phyloP scores from a whole-genome alignment of 2,329 filamentous ascomycete genomes.

The Aurifilum marmelostoma region DNA sequence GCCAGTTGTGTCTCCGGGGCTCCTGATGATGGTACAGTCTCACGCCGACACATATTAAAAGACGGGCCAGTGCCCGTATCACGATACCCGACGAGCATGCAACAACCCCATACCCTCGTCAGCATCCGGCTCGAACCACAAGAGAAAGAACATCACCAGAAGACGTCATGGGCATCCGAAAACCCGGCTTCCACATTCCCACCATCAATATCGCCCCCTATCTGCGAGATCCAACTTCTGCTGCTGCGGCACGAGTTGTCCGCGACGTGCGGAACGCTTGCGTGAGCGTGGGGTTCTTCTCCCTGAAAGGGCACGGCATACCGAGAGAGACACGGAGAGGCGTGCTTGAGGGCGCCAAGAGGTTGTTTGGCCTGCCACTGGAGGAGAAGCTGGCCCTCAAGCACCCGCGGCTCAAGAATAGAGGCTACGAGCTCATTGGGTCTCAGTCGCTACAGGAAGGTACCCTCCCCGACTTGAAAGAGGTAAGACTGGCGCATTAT shows the following conservation, averaged over 20 bases:
- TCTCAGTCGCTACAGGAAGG: conserved; percentile 50
- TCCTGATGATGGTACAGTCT: background rate
- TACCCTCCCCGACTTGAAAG: conserved; percentile 51
- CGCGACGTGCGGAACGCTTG: conserved; percentile 39
- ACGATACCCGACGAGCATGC: background rate
- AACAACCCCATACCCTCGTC: background rate
- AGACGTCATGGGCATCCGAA: conserved; percentile 5
- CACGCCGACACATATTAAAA: background rate
- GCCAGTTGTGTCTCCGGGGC: background rate
- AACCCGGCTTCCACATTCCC: conserved; percentile 33
- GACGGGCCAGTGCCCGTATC: background rate
- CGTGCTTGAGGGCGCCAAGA: conserved; percentile 38
- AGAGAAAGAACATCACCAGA: background rate
- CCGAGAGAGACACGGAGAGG: conserved; percentile 31
- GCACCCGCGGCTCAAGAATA: conserved; percentile 38
- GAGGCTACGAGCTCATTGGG: conserved; percentile 54
- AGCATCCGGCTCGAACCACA: background rate
- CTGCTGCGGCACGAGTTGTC: conserved; percentile 35
- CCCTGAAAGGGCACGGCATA: conserved; percentile 36
- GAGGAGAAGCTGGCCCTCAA: conserved; percentile 46
- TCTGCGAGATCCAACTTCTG: conserved; percentile 36
- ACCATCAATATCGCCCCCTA: conserved; percentile 41
- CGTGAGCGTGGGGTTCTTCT: conserved; percentile 38
- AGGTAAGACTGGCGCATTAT: conserved; percentile 32
- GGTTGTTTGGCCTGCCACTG: conserved; percentile 52